Conservation (phyloP, 2,329 filamentous ascomycete genomes). For the Rhynchosporium secalis region DNA sequence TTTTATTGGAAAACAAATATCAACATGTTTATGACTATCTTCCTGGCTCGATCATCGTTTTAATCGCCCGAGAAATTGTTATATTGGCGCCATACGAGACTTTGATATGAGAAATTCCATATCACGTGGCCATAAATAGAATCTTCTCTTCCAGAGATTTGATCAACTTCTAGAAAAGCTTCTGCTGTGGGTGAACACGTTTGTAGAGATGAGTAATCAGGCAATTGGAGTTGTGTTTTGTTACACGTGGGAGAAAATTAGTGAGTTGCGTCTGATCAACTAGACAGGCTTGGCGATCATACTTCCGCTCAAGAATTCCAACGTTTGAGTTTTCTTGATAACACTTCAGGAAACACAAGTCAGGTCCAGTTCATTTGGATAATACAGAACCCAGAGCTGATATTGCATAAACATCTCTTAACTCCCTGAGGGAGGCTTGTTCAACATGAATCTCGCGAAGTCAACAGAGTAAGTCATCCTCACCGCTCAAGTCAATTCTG, state of each 20-base stretch:
- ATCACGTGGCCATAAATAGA: too few species aligned
- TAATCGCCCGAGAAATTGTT: background rate
- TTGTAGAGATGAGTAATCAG: too few species aligned
- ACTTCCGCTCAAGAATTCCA: background rate
- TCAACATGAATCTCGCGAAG: conserved; percentile 11
- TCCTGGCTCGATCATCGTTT: too few species aligned
- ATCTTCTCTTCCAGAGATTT: too few species aligned
- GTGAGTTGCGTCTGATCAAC: background rate
- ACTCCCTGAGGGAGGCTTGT: background rate
- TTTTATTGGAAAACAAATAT: background rate
- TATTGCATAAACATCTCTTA: background rate
- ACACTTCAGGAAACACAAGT: background rate
- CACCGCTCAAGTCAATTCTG: background rate
- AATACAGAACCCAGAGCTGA: background rate
- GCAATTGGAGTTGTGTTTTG: conserved; percentile 1
- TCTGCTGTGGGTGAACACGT: too few species aligned
- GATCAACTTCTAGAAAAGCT: too few species aligned
- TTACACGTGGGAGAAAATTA: background rate
- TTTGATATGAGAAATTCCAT: too few species aligned
- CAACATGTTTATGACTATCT: background rate
- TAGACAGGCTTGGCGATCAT: background rate
- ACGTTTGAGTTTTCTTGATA: background rate
- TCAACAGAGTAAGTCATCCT: conserved; percentile 13
- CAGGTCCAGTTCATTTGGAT: background rate
- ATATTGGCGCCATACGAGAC: too few species aligned